Percentiles rank a stretch among this genome's conserved stretches.
phyloP scores from a whole-genome alignment of 805 yeast genomes.

The Metschnikowia drakensbergensis region DNA sequence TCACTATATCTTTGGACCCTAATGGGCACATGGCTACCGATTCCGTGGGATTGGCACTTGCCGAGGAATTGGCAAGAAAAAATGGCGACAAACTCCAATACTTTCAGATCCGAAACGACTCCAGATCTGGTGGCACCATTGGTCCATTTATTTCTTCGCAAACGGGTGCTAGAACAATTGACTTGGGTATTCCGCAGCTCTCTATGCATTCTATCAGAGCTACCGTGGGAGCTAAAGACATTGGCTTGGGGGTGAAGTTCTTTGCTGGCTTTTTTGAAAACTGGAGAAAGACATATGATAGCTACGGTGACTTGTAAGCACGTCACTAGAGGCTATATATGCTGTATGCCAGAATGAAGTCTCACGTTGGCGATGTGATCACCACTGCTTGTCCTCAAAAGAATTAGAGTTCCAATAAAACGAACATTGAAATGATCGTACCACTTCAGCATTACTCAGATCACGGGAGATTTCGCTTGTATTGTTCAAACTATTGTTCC shows the following conservation, averaged over 20 bases:
- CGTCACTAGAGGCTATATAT: background rate
- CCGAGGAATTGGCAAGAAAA: conserved; percentile 62
- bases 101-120: conserved; percentile 83
- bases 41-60: conserved; percentile 63
- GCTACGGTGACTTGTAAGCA: conserved; percentile 45
- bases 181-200: conserved; percentile 77
- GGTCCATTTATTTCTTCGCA: conserved; percentile 66
- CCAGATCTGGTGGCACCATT: conserved; percentile 85
- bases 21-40: conserved; percentile 85
- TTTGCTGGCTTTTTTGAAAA: conserved; percentile 64
- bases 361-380: background rate
- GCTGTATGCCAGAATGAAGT: background rate
- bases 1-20: conserved; percentile 68
- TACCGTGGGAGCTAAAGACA: conserved; percentile 71
- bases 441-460: too few relatives aligned
- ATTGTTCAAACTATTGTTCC: background rate
- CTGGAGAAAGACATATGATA: conserved; percentile 60
- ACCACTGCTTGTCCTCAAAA: background rate
- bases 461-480: background rate
- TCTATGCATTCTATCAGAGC: conserved; percentile 88
- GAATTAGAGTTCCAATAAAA: background rate
- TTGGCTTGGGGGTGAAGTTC: conserved; percentile 69
- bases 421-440: too few relatives aligned
- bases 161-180: conserved; percentile 74
- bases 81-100: conserved; percentile 68